phyloP scores from a whole-genome alignment of 2,329 filamentous ascomycete genomes.

The Cercospora sojina region DNA sequence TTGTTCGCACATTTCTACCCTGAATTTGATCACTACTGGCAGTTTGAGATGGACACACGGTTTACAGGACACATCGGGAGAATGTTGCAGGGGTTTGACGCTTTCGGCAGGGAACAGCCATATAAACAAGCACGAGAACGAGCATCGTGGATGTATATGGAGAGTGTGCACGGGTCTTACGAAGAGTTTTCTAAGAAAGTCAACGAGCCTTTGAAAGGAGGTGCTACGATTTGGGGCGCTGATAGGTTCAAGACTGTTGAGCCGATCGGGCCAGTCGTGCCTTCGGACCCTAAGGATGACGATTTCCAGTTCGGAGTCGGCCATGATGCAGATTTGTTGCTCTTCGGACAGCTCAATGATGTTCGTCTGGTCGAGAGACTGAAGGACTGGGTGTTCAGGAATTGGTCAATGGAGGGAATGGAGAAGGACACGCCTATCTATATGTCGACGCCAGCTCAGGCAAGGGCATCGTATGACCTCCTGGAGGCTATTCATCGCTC shows the following conservation, averaged over 20 bases:
- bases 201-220: conserved; percentile 49
- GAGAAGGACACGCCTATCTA: conserved; percentile 56
- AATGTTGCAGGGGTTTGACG: conserved; percentile 45
- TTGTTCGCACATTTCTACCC: conserved; percentile 48
- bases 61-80: conserved; percentile 66
- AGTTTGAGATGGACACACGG: conserved; percentile 82
- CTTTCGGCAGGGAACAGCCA: conserved; percentile 64
- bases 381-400: conserved; percentile 37
- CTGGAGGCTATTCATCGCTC: conserved; percentile 10
- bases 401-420: conserved; percentile 39
- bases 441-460: conserved; percentile 66
- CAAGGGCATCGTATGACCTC: conserved; percentile 56
- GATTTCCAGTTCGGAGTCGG: conserved; percentile 68
- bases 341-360: conserved; percentile 67
- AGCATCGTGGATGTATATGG: conserved; percentile 69
- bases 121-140: conserved; percentile 69
- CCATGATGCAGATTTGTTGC: conserved; percentile 69
- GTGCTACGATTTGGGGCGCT: conserved; percentile 65
- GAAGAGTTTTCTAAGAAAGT: neutral
- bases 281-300: conserved; percentile 56
- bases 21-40: conserved; percentile 61
- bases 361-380: conserved; percentile 47
- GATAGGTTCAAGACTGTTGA: conserved; percentile 49
- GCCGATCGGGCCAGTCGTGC: conserved; percentile 59
- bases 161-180: conserved; percentile 49